Evolutionary conservation across 192 early-diverging fungal species (phyloP).

Genomic region (Funneliformis mosseae): DNA sequence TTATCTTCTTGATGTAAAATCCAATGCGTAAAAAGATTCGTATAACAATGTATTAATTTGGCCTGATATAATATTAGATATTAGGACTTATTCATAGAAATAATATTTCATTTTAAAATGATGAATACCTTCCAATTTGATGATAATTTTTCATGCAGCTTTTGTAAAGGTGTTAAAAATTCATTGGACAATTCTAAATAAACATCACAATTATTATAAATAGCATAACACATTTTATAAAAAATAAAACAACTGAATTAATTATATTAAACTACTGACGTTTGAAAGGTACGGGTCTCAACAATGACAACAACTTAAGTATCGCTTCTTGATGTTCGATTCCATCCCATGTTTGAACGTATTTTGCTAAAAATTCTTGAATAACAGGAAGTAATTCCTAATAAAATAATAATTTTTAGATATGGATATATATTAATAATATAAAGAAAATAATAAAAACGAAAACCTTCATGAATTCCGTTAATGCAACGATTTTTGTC

Average conservation of each 20-base stretch:
- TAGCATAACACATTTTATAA: background rate
- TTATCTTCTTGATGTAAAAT: slow-evolving; percentile 39
- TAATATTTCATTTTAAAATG: background rate
- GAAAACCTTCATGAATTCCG: slow-evolving; percentile 50
- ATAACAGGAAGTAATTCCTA: slow-evolving; percentile 54
- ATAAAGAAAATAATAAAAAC: background rate
- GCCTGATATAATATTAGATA: slow-evolving; percentile 37
- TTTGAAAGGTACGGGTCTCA: slow-evolving; percentile 48
- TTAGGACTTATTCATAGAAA: background rate
- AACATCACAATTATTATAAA: background rate
- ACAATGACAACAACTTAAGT: slow-evolving; percentile 48
- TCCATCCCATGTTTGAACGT: slow-evolving; percentile 52
- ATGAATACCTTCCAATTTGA: slow-evolving; percentile 53
- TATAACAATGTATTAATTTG: slow-evolving; percentile 46
- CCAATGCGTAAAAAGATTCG: slow-evolving; percentile 48
- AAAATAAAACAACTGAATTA: background rate
- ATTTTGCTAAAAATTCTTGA: slow-evolving; percentile 50
- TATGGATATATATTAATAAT: background rate
- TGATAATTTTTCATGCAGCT: slow-evolving; percentile 41
- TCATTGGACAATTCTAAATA: slow-evolving; percentile 42
- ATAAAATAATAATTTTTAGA: background rate
- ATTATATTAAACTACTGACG: slow-evolving; percentile 34
- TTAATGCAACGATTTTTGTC: slow-evolving; percentile 41
- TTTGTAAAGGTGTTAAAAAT: slow-evolving; percentile 46
- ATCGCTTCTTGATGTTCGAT: slow-evolving; percentile 47